Evolutionary conservation across 768 basidiomycete species (phyloP).

Genomic region (Auriscalpium microsporum): DNA sequence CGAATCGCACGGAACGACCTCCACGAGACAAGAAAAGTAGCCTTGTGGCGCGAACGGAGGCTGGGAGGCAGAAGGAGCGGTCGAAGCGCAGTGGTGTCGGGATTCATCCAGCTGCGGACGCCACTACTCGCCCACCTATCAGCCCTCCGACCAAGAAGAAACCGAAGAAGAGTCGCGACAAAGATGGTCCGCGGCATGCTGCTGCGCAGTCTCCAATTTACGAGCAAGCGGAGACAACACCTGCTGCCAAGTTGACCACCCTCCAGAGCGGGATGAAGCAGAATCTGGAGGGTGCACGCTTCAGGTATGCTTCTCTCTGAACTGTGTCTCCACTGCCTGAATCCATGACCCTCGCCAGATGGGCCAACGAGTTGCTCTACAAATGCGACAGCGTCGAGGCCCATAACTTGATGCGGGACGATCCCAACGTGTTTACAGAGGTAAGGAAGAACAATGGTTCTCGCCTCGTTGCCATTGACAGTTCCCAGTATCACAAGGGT

Average conservation of each 20-base stretch:
- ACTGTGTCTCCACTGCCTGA: background rate
- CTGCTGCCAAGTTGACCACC: slow-evolving; percentile 39
- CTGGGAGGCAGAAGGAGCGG: background rate
- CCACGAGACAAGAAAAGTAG: slow-evolving; percentile 4
- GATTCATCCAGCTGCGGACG: background rate
- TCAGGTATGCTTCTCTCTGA: slow-evolving; percentile 45
- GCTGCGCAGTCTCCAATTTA: background rate
- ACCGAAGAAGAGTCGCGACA: background rate
- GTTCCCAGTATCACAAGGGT: slow-evolving; percentile 76
- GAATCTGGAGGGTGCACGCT: slow-evolving; percentile 78
- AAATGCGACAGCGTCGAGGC: slow-evolving; percentile 74
- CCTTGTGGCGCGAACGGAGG: background rate
- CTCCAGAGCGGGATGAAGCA: slow-evolving; percentile 75
- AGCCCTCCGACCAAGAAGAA: slow-evolving; percentile 1
- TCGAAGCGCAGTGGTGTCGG: background rate
- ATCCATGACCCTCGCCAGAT: slow-evolving; percentile 32
- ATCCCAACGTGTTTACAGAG: slow-evolving; percentile 76
- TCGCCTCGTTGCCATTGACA: background rate
- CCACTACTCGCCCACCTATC: background rate
- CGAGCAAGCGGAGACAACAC: background rate
- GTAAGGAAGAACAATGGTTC: slow-evolving; percentile 32
- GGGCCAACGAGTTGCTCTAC: slow-evolving; percentile 91
- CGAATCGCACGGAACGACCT: background rate
- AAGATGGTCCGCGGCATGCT: background rate
- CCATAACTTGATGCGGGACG: slow-evolving; percentile 72